phyloP scores from a whole-genome alignment of 1,139 yeast species.

The Lodderomyces theae region DNA sequence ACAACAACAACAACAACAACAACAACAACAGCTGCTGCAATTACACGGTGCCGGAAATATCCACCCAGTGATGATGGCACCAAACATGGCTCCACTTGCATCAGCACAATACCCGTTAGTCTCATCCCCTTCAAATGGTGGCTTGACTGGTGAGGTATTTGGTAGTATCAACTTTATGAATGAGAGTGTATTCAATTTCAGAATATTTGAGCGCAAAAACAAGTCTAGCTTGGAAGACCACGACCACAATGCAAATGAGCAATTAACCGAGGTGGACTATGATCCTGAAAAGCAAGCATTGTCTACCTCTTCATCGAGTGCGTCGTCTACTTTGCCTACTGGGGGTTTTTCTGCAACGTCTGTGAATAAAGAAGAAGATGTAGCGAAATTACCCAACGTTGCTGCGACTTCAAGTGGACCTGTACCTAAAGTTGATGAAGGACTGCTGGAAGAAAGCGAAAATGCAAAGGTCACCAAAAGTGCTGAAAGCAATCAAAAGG shows the following conservation, averaged over 20 bases:
- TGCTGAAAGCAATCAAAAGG: no score
- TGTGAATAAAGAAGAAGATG: constrained; percentile 1
- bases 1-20: constrained; percentile 19
- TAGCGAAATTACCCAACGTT: constrained; percentile 1
- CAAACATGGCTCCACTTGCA: neutral
- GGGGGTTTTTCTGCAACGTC: neutral
- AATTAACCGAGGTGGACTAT: constrained; percentile 4
- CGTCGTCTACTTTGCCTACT: neutral
- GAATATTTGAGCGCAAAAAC: constrained; percentile 27
- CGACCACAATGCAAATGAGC: no score
- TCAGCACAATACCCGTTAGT: neutral
- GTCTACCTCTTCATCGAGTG: neutral
- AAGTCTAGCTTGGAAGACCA: constrained; percentile 3
- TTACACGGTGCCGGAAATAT: constrained; percentile 10
- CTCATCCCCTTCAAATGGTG: neutral
- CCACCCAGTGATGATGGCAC: neutral
- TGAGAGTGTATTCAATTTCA: constrained; percentile 41
- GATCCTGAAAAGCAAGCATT: constrained; percentile 7
- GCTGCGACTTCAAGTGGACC: no score
- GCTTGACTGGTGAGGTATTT: constrained; percentile 29
- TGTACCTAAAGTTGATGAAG: constrained; percentile 2
- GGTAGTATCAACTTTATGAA: constrained; percentile 46
- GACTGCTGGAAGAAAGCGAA: no score
- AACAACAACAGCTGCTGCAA: constrained; percentile 18
- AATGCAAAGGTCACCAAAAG: no score